These are phyloP conservation scores for Solanum aculeatissimum DNA, from an alignment of 305 asterid species.

Conservation along the genomic window DNA sequence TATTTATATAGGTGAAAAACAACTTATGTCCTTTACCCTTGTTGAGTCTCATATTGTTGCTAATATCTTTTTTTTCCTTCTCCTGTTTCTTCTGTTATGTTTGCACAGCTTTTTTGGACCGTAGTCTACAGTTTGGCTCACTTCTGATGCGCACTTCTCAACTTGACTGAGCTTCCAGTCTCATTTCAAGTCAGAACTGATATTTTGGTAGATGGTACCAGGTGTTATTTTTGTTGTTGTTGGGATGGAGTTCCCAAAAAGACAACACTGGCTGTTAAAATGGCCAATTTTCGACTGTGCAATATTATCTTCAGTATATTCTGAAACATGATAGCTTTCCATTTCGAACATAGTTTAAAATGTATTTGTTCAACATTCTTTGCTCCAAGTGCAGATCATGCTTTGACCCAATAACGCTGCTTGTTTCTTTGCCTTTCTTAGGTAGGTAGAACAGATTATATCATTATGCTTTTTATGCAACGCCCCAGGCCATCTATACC, in stretches of 20 bases:
- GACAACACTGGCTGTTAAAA: neutral
- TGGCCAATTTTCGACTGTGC: neutral
- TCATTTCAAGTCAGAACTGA: neutral
- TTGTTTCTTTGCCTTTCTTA: neutral
- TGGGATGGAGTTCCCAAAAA: neutral
- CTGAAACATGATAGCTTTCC: neutral
- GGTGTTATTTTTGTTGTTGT: neutral
- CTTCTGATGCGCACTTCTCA: conserved; percentile 34
- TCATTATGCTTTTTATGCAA: neutral
- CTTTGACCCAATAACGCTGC: neutral
- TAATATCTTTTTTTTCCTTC: neutral
- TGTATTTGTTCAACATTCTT: conserved; percentile 1
- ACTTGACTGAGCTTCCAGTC: neutral
- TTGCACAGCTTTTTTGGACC: conserved; percentile 74
- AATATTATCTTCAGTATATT: neutral
- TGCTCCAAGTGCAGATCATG: neutral
- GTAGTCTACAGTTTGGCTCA: conserved; percentile 89
- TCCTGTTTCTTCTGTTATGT: neutral
- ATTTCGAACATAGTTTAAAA: neutral
- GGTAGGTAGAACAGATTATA: neutral
- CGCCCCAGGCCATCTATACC: neutral
- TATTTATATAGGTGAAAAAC: neutral
- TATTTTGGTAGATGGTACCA: neutral
- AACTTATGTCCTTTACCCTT: neutral
- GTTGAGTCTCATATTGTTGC: neutral